Conservation (phyloP, 1,284 basidiomycete species). For the Sporisorium iseilematis-ciliati region DNA sequence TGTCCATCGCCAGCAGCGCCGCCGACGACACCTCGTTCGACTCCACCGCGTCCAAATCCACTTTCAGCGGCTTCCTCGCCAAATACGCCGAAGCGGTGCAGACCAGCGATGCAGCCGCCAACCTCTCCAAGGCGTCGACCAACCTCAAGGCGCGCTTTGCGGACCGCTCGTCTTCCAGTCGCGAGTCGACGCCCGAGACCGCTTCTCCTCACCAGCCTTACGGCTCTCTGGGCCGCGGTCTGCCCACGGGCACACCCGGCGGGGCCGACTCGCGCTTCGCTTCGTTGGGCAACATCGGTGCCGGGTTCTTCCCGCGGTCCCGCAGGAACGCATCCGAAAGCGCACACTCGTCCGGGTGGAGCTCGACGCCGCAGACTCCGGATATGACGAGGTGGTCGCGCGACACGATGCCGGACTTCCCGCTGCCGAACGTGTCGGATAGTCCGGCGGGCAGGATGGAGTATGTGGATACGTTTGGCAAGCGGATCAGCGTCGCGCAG, state of each 20-base stretch:
- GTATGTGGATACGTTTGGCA: slow-evolving; percentile 43
- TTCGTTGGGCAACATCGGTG: slow-evolving; percentile 40
- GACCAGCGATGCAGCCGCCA: slow-evolving; percentile 65
- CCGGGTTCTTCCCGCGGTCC: slow-evolving; percentile 41
- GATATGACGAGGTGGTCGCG: slow-evolving; percentile 57
- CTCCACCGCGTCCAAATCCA: slow-evolving; percentile 38
- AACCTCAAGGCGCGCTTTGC: slow-evolving; percentile 62
- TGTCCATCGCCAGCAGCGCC: slow-evolving; percentile 26
- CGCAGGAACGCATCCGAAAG: slow-evolving; percentile 30
- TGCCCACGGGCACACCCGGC: slow-evolving; percentile 8
- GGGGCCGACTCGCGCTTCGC: slow-evolving; percentile 24
- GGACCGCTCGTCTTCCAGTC: slow-evolving; percentile 41
- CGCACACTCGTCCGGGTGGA: slow-evolving; percentile 12
- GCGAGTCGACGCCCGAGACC: slow-evolving; percentile 45
- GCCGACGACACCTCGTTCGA: slow-evolving; percentile 20
- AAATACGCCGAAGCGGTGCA: slow-evolving; percentile 64
- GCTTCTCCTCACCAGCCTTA: slow-evolving; percentile 12
- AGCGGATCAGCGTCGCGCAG: slow-evolving; percentile 36
- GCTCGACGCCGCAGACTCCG: slow-evolving; percentile 36
- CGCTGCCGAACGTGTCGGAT: slow-evolving; percentile 58
- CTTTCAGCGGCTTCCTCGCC: slow-evolving; percentile 44
- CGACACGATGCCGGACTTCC: slow-evolving; percentile 60
- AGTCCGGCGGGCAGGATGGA: slow-evolving; percentile 56
- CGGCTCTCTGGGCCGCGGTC: slow-evolving; percentile 22
- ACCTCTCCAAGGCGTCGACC: slow-evolving; percentile 64